phyloP scores from a whole-genome alignment of 2,329 filamentous ascomycete genomes.

The Lasiodiplodia gonubiensis region DNA sequence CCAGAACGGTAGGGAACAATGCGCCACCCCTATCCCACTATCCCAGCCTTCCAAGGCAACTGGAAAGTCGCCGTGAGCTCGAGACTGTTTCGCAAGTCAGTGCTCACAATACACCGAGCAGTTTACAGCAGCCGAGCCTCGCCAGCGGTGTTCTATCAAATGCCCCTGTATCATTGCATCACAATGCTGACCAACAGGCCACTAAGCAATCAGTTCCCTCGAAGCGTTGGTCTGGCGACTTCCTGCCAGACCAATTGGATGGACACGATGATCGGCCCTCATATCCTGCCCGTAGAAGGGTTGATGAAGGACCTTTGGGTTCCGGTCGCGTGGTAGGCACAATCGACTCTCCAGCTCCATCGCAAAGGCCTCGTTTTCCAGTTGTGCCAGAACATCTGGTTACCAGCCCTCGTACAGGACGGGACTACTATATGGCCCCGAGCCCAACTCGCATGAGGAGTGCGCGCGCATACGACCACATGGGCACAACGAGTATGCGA shows the following conservation, averaged over 20 bases:
- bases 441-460: slow-evolving; percentile 12
- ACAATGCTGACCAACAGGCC: slow-evolving; percentile 10
- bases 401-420: background rate
- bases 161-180: slow-evolving; percentile 6
- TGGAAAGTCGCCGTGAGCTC: background rate
- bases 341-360: background rate
- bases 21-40: background rate
- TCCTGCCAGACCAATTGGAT: background rate
- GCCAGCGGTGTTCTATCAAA: background rate
- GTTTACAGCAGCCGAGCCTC: background rate
- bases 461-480: slow-evolving; percentile 4
- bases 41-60: background rate
- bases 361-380: background rate
- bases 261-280: background rate
- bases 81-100: background rate
- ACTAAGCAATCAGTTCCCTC: background rate
- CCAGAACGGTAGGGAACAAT: slow-evolving; percentile 7
- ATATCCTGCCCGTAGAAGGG: slow-evolving; percentile 3
- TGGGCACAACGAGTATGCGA: background rate
- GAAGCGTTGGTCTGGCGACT: slow-evolving; percentile 17
- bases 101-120: background rate
- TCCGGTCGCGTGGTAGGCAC: background rate
- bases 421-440: background rate
- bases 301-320: background rate
- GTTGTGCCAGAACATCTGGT: slow-evolving; percentile 2